Evolutionary conservation across 768 basidiomycete species (phyloP).

Genomic region (Agrocybe pediades): DNA sequence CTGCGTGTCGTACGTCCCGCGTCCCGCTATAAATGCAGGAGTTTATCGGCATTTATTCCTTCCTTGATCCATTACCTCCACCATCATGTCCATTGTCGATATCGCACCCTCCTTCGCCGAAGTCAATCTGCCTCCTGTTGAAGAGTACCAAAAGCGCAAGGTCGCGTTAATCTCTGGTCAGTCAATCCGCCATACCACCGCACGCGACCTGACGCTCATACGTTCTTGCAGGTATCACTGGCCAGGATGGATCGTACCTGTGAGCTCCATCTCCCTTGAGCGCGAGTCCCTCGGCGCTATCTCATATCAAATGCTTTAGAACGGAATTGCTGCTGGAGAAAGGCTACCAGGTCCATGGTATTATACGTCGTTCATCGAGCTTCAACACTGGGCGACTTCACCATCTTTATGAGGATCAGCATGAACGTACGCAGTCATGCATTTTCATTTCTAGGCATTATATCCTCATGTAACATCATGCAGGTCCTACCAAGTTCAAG

Average conservation of each 20-base stretch:
- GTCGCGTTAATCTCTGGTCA: slow-evolving; percentile 91
- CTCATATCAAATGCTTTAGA: slow-evolving; percentile 35
- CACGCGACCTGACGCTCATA: slow-evolving; percentile 7
- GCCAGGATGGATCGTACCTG: slow-evolving; percentile 96
- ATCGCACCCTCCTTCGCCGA: slow-evolving; percentile 47
- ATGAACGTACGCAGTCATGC: slow-evolving; percentile 65
- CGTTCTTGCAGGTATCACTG: slow-evolving; percentile 75
- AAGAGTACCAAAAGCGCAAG: slow-evolving; percentile 88
- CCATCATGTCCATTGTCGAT: slow-evolving; percentile 46
- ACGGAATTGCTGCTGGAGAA: slow-evolving; percentile 84
- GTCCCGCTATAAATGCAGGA: slow-evolving; percentile 9
- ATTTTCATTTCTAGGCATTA: not conserved
- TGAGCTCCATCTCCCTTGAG: slow-evolving; percentile 39
- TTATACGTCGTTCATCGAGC: slow-evolving; percentile 95
- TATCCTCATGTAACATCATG: not conserved
- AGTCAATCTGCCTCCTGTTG: slow-evolving; percentile 65
- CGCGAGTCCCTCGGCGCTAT: not conserved
- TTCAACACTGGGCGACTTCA: slow-evolving; percentile 97
- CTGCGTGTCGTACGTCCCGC: not conserved
- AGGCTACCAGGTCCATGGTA: slow-evolving; percentile 92
- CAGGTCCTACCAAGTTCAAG: slow-evolving; percentile 77
- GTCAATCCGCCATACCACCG: slow-evolving; percentile 6
- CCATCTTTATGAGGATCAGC: slow-evolving; percentile 91
- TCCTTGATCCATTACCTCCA: slow-evolving; percentile 16
- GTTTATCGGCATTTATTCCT: slow-evolving; percentile 1